Evolutionary conservation across 495 filamentous ascomycete genomes (phyloP).

Genomic region (Penicillium odoratum): DNA sequence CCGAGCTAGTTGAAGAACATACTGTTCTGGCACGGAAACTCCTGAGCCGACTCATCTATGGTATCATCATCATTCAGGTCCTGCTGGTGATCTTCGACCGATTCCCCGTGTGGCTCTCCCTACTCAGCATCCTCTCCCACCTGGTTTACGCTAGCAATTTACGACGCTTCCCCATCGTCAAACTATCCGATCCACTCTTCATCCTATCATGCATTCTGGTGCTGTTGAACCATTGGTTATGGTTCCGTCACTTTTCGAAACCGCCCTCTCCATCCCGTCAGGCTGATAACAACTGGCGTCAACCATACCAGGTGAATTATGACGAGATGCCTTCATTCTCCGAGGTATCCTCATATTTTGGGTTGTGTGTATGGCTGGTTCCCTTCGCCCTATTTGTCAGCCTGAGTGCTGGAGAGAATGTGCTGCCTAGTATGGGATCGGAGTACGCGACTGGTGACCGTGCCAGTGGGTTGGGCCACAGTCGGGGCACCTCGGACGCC

Average conservation of each 20-base stretch:
- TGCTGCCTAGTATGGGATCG: constrained; percentile 81
- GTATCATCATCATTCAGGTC: constrained; percentile 70
- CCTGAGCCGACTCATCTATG: constrained; percentile 81
- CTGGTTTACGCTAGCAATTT: constrained; percentile 87
- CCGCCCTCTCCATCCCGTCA: constrained; percentile 35
- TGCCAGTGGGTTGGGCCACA: constrained; percentile 36
- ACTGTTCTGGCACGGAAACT: constrained; percentile 87
- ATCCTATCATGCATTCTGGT: constrained; percentile 82
- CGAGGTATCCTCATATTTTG: constrained; percentile 94
- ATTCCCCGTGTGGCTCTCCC: constrained; percentile 72
- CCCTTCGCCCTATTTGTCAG: constrained; percentile 95
- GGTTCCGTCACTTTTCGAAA: constrained; percentile 90
- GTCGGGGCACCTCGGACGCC: constrained; percentile 41
- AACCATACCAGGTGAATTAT: constrained; percentile 57
- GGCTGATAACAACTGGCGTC: constrained; percentile 40
- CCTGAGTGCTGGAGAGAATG: constrained; percentile 89
- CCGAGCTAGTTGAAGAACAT: constrained; percentile 96
- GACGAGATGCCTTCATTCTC: constrained; percentile 79
- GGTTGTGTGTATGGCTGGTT: constrained; percentile 93
- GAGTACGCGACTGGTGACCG: constrained; percentile 63
- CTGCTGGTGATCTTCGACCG: constrained; percentile 78
- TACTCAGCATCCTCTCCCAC: constrained; percentile 79
- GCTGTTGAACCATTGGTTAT: constrained; percentile 89
- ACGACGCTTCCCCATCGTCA: constrained; percentile 83
- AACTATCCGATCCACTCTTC: constrained; percentile 85